These are phyloP conservation scores for Phytophthora niederhauseri DNA, from an alignment of 352 stramenopile genomes.

Conservation along the genomic window DNA sequence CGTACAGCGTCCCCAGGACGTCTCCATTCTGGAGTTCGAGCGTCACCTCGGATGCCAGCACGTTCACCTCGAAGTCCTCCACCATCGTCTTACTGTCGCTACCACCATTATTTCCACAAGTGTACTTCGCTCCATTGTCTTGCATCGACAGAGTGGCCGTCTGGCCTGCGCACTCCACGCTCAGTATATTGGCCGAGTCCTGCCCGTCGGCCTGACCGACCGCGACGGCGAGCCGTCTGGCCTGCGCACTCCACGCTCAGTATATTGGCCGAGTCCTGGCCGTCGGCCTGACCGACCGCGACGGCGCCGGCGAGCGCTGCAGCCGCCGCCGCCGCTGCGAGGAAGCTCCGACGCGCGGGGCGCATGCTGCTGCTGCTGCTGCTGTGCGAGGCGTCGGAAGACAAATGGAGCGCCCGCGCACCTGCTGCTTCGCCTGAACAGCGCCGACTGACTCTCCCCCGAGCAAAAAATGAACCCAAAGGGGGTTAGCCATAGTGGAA, in stretches of 20 bases:
- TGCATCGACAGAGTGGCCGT: neutral
- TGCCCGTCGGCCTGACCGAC: neutral
- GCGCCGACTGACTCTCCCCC: constrained; percentile 33
- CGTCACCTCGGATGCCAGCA: neutral
- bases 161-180: neutral
- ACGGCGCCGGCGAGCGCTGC: neutral
- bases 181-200: neutral
- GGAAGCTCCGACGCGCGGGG: constrained; percentile 17
- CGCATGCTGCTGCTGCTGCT: constrained; percentile 20
- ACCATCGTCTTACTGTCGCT: neutral
- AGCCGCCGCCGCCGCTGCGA: neutral
- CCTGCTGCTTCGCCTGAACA: neutral
- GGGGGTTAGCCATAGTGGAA: constrained; percentile 14
- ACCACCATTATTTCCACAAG: neutral
- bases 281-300: neutral
- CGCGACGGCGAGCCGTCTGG: neutral
- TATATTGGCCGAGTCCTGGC: too few species aligned
- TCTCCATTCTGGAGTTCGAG: neutral
- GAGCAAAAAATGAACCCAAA: constrained; percentile 40
- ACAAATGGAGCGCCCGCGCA: constrained; percentile 21
- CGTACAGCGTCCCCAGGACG: constrained; percentile 6
- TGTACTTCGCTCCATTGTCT: neutral
- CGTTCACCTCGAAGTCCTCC: neutral
- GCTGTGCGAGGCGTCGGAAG: constrained; percentile 26
- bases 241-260: neutral